A percentile compares a stretch with the other conserved stretches of the same genome.
Evolutionary conservation across 2,329 filamentous ascomycete genomes (phyloP).

Genomic region (Xylaria sp.): DNA sequence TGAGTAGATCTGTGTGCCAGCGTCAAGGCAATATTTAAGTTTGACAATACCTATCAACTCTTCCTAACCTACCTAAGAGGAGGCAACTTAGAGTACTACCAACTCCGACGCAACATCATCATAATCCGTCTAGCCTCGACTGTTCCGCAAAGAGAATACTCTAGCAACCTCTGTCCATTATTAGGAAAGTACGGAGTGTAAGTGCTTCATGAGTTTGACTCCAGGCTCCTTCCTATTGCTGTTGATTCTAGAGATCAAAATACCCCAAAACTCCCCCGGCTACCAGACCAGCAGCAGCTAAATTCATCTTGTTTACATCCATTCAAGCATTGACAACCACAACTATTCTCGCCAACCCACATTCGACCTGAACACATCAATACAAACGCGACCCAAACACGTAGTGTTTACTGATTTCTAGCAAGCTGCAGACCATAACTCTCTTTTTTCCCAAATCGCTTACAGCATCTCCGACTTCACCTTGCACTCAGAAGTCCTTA

Average conservation of each 20-base stretch:
- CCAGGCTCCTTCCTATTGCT: not conserved
- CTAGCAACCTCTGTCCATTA: not conserved
- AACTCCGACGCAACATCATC: not conserved
- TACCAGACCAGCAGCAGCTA: not conserved
- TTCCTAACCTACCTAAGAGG: not conserved
- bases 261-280: not conserved
- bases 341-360: not conserved
- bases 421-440: not conserved
- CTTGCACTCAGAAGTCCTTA: not conserved
- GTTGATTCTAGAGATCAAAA: not conserved
- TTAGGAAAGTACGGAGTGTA: not conserved
- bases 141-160: not conserved
- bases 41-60: not conserved
- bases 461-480: not conserved
- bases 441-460: not conserved
- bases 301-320: not conserved
- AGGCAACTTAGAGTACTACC: not conserved
- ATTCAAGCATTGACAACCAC: not conserved
- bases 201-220: not conserved
- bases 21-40: not conserved
- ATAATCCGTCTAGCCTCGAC: not conserved
- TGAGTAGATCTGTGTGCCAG: not conserved
- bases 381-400: not conserved
- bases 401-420: not conserved
- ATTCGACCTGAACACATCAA: not conserved